Evolutionary conservation across 164 flowering plant genomes (phyloP).

Genomic region (Akebia trifoliata): DNA sequence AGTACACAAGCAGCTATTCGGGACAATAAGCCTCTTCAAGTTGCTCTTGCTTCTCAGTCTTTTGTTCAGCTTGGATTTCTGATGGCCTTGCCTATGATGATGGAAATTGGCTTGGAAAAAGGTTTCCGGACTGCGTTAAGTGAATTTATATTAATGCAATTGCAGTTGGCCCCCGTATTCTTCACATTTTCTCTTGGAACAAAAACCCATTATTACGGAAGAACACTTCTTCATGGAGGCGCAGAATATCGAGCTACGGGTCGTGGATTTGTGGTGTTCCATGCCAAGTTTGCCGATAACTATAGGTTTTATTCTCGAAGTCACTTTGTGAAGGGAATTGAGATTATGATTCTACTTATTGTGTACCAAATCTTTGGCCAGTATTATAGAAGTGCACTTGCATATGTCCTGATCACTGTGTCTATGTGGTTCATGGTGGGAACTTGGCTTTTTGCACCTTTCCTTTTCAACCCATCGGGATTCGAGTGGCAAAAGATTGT

Average conservation of each 20-base stretch:
- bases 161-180: slow-evolving; percentile 90
- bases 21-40: slow-evolving; percentile 70
- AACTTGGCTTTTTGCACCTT: slow-evolving; percentile 98
- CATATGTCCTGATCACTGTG: slow-evolving; percentile 70
- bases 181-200: slow-evolving; percentile 99
- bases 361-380: slow-evolving; percentile 82
- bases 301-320: slow-evolving; percentile 93
- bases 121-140: slow-evolving; percentile 89
- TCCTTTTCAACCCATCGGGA: slow-evolving; percentile 97
- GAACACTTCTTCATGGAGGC: slow-evolving; percentile 96
- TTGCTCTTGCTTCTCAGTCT: slow-evolving; percentile 97
- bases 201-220: slow-evolving; percentile 89
- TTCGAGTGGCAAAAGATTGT: slow-evolving; percentile 99
- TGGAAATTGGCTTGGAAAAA: slow-evolving; percentile 93
- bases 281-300: slow-evolving; percentile 94
- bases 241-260: slow-evolving; percentile 93
- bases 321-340: slow-evolving; percentile 94
- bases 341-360: slow-evolving; percentile 79
- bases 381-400: slow-evolving; percentile 54
- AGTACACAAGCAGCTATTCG: slow-evolving; percentile 42
- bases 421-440: slow-evolving; percentile 99
- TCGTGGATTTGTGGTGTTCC: slow-evolving; percentile 96
- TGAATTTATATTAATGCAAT: slow-evolving; percentile 90
- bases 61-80: slow-evolving; percentile 87
- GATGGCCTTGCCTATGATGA: slow-evolving; percentile 95